Evolutionary conservation across 108 stramenopile genomes (phyloP).

Genomic region (Cyclotella cryptica): DNA sequence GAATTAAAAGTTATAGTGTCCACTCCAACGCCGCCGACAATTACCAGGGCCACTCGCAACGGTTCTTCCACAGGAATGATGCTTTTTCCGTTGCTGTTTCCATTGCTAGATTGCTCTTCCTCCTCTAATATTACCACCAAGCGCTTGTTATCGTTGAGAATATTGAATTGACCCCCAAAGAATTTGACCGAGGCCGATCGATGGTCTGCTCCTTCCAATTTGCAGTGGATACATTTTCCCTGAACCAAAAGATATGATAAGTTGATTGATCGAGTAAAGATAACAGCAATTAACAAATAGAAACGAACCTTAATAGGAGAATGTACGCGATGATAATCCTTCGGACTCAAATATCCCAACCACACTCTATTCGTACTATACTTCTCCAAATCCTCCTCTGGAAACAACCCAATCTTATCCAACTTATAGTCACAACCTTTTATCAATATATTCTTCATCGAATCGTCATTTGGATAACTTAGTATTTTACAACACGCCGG

Average conservation of each 20-base stretch:
- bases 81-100: background rate
- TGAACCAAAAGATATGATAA: background rate
- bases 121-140: conserved; percentile 49
- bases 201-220: conserved; percentile 44
- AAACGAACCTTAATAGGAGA: conserved; percentile 43
- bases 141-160: conserved; percentile 53
- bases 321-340: conserved; percentile 57
- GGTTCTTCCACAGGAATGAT: conserved; percentile 9
- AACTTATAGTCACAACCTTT: conserved; percentile 53
- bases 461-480: conserved; percentile 26
- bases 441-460: conserved; percentile 42
- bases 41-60: conserved; percentile 36
- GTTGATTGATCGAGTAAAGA: background rate
- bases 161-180: conserved; percentile 57
- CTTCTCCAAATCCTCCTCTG: conserved; percentile 29
- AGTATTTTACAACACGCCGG: conserved; percentile 51
- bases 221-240: conserved; percentile 51
- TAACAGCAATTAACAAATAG: background rate
- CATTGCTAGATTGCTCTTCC: conserved; percentile 4
- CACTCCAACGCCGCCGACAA: conserved; percentile 56
- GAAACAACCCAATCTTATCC: conserved; percentile 44
- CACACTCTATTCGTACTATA: conserved; percentile 38
- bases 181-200: conserved; percentile 58
- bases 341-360: conserved; percentile 50
- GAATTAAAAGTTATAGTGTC: conserved; percentile 49